Percentiles rank a stretch among this genome's conserved stretches.
Evolutionary conservation across 2,329 filamentous ascomycete species (phyloP).

Genomic region (Emergomyces pasteurianus): DNA sequence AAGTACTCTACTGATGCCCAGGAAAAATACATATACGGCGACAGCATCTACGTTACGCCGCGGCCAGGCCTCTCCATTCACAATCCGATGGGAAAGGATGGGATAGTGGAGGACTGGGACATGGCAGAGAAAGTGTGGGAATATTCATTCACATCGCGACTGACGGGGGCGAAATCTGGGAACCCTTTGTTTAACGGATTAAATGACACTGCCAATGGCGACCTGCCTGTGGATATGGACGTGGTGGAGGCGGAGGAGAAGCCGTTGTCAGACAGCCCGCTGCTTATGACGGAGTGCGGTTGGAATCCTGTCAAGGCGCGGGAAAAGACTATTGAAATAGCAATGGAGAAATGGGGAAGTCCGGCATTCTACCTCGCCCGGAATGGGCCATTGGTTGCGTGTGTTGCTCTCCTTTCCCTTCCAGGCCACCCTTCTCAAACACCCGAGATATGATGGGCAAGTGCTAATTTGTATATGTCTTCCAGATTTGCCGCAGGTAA

Average conservation of each 20-base stretch:
- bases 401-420: constrained; percentile 19
- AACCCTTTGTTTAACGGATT: constrained; percentile 64
- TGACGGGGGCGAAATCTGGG: constrained; percentile 64
- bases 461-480: neutral
- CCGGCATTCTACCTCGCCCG: constrained; percentile 90
- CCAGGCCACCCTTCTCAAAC: neutral
- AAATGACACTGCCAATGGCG: constrained; percentile 54
- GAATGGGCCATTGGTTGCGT: constrained; percentile 75
- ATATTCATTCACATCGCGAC: constrained; percentile 73
- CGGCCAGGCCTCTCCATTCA: constrained; percentile 66
- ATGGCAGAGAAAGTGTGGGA: constrained; percentile 83
- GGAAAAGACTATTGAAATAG: constrained; percentile 90
- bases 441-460: neutral
- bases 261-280: constrained; percentile 73
- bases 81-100: constrained; percentile 84
- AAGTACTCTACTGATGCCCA: constrained; percentile 41
- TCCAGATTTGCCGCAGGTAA: constrained; percentile 74
- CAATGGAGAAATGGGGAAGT: constrained; percentile 92
- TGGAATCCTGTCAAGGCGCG: constrained; percentile 83
- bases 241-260: constrained; percentile 55
- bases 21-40: constrained; percentile 62
- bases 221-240: constrained; percentile 50
- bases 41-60: constrained; percentile 75
- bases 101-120: constrained; percentile 94
- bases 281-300: constrained; percentile 85